A percentile compares a stretch with the other conserved stretches of the same genome.
phyloP scores from a whole-genome alignment of 2,329 filamentous ascomycete genomes.

The Botrytis porri region DNA sequence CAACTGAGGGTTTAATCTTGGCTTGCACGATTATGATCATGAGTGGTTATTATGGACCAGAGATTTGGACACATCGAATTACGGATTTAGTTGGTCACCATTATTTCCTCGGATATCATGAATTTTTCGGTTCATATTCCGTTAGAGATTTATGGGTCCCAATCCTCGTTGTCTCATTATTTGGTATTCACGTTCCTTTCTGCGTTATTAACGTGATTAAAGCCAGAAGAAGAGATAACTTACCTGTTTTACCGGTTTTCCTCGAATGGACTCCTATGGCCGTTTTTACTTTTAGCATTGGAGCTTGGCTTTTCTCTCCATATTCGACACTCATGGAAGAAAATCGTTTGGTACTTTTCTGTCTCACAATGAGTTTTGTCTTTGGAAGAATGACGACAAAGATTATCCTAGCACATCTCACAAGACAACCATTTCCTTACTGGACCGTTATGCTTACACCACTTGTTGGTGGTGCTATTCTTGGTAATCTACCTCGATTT shows the following conservation, averaged over 20 bases:
- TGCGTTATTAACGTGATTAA: constrained; percentile 83
- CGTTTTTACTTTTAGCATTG: constrained; percentile 71
- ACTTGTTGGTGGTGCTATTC: constrained; percentile 76
- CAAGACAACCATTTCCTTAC: constrained; percentile 90
- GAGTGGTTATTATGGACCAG: constrained; percentile 83
- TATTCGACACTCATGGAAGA: constrained; percentile 76
- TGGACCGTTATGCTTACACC: constrained; percentile 92
- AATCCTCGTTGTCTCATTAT: constrained; percentile 61
- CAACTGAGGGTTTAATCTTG: constrained; percentile 90
- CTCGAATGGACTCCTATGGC: constrained; percentile 91
- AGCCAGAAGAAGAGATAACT: constrained; percentile 67
- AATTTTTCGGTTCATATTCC: constrained; percentile 66
- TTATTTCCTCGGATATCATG: constrained; percentile 50
- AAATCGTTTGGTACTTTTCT: constrained; percentile 89
- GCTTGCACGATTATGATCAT: constrained; percentile 82
- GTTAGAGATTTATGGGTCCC: constrained; percentile 86
- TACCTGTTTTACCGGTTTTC: constrained; percentile 79
- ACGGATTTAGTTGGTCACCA: constrained; percentile 63
- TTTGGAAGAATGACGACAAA: constrained; percentile 98
- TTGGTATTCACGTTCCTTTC: constrained; percentile 77
- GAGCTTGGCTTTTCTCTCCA: constrained; percentile 85
- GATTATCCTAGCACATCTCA: constrained; percentile 95
- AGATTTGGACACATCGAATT: constrained; percentile 79
- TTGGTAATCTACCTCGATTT: constrained; percentile 78
- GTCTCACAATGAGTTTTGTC: constrained; percentile 91